Evolutionary conservation across 768 basidiomycete genomes (phyloP), one percentile per base, ranked within the genome.

Genomic region (Fomitopsis serialis): DNA sequence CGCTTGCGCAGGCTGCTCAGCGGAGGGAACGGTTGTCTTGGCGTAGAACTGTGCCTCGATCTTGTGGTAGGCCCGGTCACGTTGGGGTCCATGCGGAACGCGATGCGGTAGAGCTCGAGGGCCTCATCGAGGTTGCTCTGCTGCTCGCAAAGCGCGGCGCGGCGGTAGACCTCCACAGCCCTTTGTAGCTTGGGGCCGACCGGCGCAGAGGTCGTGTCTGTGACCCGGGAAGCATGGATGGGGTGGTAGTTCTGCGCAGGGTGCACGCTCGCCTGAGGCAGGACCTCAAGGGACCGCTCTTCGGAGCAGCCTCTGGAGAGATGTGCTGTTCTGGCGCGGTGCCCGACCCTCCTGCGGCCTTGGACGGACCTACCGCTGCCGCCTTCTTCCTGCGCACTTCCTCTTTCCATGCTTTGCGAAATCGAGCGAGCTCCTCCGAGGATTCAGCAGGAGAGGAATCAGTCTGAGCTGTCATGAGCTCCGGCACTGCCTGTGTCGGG

Each of bases 61-160:
- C 40, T 75, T 73, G 55, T 78, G 74, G 68, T 88, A 92, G 1
- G 79, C 77, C 55, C 77, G 76, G 64, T 93, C 92, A 94, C 88
- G 55, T 88, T 73, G 34, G 85, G 73, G 54, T 93, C 80, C 69
- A 87, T 70, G 49, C 85, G 80, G 66, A 93, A 94, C 2, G 90
- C 90, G 56, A 81, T 80, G 10, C 90, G 82, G 62, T 96, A 97
- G 8, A 92, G 69, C 23, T 68, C 63, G 10, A 93, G 68, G 11
- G 93, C 93, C 32, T 86, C 81, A 58, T 93, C 87, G 46, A 92
- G 72, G 54, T 87, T 72, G 36, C 91, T 82, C 42, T 70, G 71
- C 63, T 90, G 87, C 66, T 97, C 93, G 44, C 79, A 74, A 36
- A 81, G 74, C 27, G 92, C 77, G 9, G 93, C 93, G 19, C 70